Conservation (phyloP, 1,284 basidiomycete species). For the Wolfiporia cocos region DNA sequence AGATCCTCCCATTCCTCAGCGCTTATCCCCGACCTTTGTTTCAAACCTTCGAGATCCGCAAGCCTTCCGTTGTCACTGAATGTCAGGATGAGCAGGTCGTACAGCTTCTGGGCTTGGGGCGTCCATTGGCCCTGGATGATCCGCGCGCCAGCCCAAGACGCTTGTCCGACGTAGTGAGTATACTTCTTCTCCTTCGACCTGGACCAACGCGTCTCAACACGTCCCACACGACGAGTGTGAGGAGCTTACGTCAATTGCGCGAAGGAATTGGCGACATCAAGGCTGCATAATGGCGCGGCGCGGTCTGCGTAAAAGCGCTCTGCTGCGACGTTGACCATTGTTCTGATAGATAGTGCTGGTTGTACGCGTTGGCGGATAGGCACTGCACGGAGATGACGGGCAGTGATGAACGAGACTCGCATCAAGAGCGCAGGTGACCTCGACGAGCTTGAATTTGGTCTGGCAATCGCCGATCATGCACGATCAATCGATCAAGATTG, state of each 20-base stretch:
- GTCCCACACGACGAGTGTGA: not conserved
- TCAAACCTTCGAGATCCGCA: slow-evolving; percentile 48
- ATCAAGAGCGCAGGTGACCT: slow-evolving; percentile 1
- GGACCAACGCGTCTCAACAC: not conserved
- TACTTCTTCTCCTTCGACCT: slow-evolving; percentile 74
- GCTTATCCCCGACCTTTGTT: slow-evolving; percentile 44
- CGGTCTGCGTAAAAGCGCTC: slow-evolving; percentile 70
- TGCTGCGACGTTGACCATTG: slow-evolving; percentile 31
- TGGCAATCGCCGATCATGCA: no score
- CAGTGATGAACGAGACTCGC: not conserved
- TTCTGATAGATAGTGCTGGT: slow-evolving; percentile 14
- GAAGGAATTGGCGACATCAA: slow-evolving; percentile 63
- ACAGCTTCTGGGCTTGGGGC: slow-evolving; percentile 51
- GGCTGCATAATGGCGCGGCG: slow-evolving; percentile 58
- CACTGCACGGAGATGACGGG: not conserved
- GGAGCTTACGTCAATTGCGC: slow-evolving; percentile 50
- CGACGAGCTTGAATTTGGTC: no score
- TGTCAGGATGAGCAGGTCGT: slow-evolving; percentile 62
- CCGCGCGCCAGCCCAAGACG: slow-evolving; percentile 76
- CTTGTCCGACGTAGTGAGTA: slow-evolving; percentile 60
- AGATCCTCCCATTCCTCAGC: slow-evolving; percentile 62
- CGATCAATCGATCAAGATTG: no score
- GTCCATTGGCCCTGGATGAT: slow-evolving; percentile 84
- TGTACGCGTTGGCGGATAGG: not conserved
- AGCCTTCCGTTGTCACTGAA: slow-evolving; percentile 60